These are phyloP conservation scores for Cyberlindnera sargentensis DNA, from an alignment of 805 yeast genomes.

Conservation along the genomic window DNA sequence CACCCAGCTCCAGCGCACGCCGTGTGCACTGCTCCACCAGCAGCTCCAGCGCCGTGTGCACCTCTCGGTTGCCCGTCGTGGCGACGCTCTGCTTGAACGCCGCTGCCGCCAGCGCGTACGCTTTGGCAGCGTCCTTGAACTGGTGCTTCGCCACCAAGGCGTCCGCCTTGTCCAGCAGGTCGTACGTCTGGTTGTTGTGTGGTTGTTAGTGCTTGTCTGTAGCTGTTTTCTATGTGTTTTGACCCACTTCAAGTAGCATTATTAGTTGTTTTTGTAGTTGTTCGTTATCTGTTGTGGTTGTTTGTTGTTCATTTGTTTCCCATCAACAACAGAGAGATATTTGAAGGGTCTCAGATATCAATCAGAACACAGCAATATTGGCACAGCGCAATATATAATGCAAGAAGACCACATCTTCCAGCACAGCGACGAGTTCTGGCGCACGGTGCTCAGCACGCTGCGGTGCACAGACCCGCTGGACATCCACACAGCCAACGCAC, in stretches of 20 bases:
- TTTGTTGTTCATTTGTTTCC: too few species aligned
- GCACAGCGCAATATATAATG: conserved; percentile 2
- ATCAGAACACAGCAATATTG: neutral
- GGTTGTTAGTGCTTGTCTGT: neutral
- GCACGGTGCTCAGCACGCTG: conserved; percentile 9
- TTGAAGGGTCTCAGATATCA: too few species aligned
- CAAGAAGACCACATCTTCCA: conserved; percentile 18
- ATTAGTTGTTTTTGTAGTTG: too few species aligned
- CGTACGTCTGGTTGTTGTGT: conserved; percentile 3
- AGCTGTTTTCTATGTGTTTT: too few species aligned
- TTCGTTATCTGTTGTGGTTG: too few species aligned
- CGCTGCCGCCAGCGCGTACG: conserved; percentile 32
- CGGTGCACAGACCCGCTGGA: conserved; percentile 6
- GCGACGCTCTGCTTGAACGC: conserved; percentile 24
- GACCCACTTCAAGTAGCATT: conserved; percentile 1
- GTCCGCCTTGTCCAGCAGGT: conserved; percentile 44
- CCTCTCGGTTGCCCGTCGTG: conserved; percentile 21
- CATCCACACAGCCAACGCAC: conserved; percentile 12
- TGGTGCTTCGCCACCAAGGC: conserved; percentile 36
- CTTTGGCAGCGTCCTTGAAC: conserved; percentile 31
- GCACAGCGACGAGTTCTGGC: conserved; percentile 17
- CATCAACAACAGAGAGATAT: too few species aligned
- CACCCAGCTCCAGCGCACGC: conserved; percentile 26
- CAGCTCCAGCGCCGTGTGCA: conserved; percentile 24
- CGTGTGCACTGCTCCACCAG: conserved; percentile 24